A percentile compares a stretch with the other conserved stretches of the same genome.
Evolutionary conservation across 2,329 filamentous ascomycete genomes (phyloP).

Genomic region (Botrytis byssoidea): DNA sequence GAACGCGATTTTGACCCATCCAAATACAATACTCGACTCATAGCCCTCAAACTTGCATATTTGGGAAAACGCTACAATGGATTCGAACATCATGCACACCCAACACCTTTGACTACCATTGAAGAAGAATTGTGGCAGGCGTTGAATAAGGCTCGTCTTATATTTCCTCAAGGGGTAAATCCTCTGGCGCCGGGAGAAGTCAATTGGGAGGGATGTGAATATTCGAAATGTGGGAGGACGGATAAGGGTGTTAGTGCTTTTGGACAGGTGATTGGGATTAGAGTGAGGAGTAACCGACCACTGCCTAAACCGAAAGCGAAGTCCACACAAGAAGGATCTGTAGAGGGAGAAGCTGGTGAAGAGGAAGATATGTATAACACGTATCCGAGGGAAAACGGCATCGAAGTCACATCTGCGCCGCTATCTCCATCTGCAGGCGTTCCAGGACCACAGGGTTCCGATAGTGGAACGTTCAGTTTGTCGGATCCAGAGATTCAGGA

Average conservation of each 20-base stretch:
- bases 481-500: constrained; percentile 35
- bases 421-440: constrained; percentile 27
- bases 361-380: constrained; percentile 28
- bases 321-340: constrained; percentile 21
- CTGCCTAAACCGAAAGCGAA: constrained; percentile 41
- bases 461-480: not conserved
- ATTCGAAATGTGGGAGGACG: constrained; percentile 92
- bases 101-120: constrained; percentile 71
- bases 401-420: constrained; percentile 34
- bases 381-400: constrained; percentile 28
- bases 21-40: constrained; percentile 77
- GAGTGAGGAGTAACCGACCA: constrained; percentile 77
- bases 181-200: constrained; percentile 54
- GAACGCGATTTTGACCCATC: constrained; percentile 62
- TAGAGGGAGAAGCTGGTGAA: constrained; percentile 22
- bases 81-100: constrained; percentile 79
- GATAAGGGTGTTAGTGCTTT: constrained; percentile 94
- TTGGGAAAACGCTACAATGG: constrained; percentile 89
- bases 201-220: constrained; percentile 81
- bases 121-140: constrained; percentile 95
- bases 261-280: constrained; percentile 85
- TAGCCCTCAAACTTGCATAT: constrained; percentile 93
- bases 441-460: not conserved
- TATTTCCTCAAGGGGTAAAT: constrained; percentile 59
- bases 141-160: constrained; percentile 75